Evolutionary conservation across 2,329 filamentous ascomycete species (phyloP), one percentile per base, ranked within the genome.

Genomic region (Neofusicoccum ribis): DNA sequence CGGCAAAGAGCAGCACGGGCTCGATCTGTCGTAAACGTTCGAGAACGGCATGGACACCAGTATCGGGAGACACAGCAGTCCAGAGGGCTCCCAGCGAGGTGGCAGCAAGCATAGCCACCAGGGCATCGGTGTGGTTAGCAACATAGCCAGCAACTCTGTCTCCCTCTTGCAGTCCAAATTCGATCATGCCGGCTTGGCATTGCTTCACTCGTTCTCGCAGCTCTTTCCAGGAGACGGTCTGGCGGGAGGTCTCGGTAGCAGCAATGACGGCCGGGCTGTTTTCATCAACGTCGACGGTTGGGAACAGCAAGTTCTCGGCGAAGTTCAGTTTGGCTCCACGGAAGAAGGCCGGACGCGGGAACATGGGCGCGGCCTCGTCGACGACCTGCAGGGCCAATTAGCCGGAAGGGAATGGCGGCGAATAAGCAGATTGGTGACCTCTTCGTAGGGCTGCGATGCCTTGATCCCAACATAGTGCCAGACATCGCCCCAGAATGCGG

Each of bases 11-110:
- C 0, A 96, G 79, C 66, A 86, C 88, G 3, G 95, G 94, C 67
- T 89, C 86, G 69, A 98, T 95, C 80, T 98, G 95, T 51, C 85
- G 85, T 67, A 98, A 80, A 7, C 95, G 86, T 75, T 98, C 95
- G 31, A 98, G 81, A 0, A 98, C 93, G 15, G 93, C 94, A 71
- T 91, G 92, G 1, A 96, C 91, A 11, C 94, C 94, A 15, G 90
- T 97, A 76, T 98, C 94, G 2, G 94, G 93, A 71, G 91, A 96
- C 56, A 97, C 92, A 6, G 91, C 91, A 0, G 93, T 97, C 94
- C 94, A 98, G 43, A 97, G 86, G 15, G 91, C 93, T 36, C 95
- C 95, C 2, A 97, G 77, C 0, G 91, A 88, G 0, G 92, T 89
- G 0, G 92, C 86, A 1, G 91, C 91, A 37, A 99, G 84, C 89